phyloP scores from a whole-genome alignment of 2,329 filamentous ascomycete species.

The Fusarium sp. region DNA sequence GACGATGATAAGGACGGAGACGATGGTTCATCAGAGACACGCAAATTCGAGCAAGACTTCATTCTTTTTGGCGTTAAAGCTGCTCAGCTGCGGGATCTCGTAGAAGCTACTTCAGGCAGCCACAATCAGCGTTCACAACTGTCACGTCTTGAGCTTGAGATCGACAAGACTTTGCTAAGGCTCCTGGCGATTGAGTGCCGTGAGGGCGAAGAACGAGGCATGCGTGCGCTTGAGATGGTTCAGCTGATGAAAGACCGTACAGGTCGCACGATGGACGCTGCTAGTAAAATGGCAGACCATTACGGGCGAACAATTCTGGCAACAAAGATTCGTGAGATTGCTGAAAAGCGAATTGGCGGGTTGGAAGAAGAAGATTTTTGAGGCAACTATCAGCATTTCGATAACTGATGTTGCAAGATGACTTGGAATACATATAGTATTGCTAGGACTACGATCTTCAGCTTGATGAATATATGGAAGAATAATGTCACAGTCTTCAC shows the following conservation, averaged over 20 bases:
- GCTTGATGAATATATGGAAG: not conserved
- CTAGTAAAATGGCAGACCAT: conserved; percentile 86
- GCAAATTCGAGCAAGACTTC: conserved; percentile 81
- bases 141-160: conserved; percentile 78
- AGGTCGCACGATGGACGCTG: conserved; percentile 91
- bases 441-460: not conserved
- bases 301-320: conserved; percentile 84
- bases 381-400: not conserved
- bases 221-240: conserved; percentile 94
- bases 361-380: conserved; percentile 66
- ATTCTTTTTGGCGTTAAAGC: conserved; percentile 78
- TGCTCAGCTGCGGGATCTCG: conserved; percentile 78
- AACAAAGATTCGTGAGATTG: conserved; percentile 90
- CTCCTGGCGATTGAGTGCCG: conserved; percentile 90
- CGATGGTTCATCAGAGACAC: conserved; percentile 59
- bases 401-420: not conserved
- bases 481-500: not conserved
- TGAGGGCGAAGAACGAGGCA: conserved; percentile 90
- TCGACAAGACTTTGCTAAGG: conserved; percentile 91
- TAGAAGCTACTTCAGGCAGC: conserved; percentile 70
- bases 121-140: conserved; percentile 74
- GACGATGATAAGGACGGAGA: conserved; percentile 49
- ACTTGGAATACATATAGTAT: conserved; percentile 7
- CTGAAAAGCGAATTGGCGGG: conserved; percentile 74
- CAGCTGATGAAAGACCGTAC: conserved; percentile 83